Percentiles rank a stretch among this genome's conserved stretches.
Conservation (phyloP, 768 basidiomycete genomes). For the Mycena vulgaris region DNA sequence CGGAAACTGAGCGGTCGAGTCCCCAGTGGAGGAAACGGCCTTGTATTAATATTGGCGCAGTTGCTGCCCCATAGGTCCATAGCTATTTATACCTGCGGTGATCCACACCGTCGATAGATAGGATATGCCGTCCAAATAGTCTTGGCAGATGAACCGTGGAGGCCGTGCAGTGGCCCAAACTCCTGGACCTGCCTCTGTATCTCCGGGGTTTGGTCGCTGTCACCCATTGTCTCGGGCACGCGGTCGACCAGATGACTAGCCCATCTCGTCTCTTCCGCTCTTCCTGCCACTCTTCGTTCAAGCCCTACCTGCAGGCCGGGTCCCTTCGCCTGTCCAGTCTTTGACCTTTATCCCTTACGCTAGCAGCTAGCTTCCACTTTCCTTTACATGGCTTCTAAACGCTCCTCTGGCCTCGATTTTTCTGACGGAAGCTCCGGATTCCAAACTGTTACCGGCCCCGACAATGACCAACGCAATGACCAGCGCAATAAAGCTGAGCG, state of each 20-base stretch:
- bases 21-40: too few species aligned
- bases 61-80: too few species aligned
- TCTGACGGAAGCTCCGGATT: slow-evolving; percentile 57
- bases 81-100: too few species aligned
- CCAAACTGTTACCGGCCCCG: slow-evolving; percentile 33
- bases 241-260: too few species aligned
- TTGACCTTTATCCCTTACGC: neutral
- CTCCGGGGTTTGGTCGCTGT: neutral
- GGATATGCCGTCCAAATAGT: neutral
- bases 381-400: slow-evolving; percentile 41
- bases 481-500: slow-evolving; percentile 77
- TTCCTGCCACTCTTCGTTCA: slow-evolving; percentile 16
- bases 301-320: slow-evolving; percentile 34
- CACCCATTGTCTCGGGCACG: neutral
- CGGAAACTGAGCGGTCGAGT: too few species aligned
- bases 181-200: neutral
- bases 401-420: slow-evolving; percentile 64
- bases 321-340: slow-evolving; percentile 40
- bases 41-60: too few species aligned
- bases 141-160: slow-evolving; percentile 22
- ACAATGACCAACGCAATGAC: slow-evolving; percentile 51
- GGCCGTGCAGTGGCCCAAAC: slow-evolving; percentile 9
- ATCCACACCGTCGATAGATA: too few species aligned
- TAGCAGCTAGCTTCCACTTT: slow-evolving; percentile 3
- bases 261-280: neutral